A percentile compares a stretch with the other conserved stretches of the same genome.
Conservation (phyloP, 2,329 filamentous ascomycete species). For the Cladosporium sp. region DNA sequence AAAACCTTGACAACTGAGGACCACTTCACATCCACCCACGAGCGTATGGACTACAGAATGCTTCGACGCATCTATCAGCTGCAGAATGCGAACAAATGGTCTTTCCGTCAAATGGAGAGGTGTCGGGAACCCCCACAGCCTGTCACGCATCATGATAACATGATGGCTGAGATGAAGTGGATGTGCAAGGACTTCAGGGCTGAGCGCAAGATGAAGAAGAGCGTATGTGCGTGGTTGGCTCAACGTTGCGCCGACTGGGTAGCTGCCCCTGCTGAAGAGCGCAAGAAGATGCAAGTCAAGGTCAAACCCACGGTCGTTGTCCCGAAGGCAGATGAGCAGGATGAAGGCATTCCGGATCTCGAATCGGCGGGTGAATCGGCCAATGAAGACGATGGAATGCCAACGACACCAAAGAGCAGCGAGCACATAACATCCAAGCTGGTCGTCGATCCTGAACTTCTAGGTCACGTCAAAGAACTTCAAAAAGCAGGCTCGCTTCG, state of each 20-base stretch:
- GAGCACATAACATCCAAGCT: constrained; percentile 18
- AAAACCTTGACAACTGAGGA: constrained; percentile 88
- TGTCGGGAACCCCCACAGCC: constrained; percentile 74
- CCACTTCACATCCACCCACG: constrained; percentile 74
- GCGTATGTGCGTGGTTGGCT: constrained; percentile 73
- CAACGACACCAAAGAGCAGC: constrained; percentile 22
- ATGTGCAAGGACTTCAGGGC: constrained; percentile 95
- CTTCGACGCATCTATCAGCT: constrained; percentile 82
- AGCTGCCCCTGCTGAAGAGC: constrained; percentile 57
- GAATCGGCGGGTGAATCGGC: constrained; percentile 27
- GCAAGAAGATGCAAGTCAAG: constrained; percentile 64
- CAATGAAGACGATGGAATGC: constrained; percentile 26
- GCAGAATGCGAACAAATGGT: constrained; percentile 90
- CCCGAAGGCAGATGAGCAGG: constrained; percentile 21
- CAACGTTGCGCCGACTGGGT: constrained; percentile 81
- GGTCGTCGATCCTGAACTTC: constrained; percentile 27
- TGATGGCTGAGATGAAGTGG: constrained; percentile 93
- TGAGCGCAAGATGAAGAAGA: constrained; percentile 89
- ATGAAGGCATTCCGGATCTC: constrained; percentile 25
- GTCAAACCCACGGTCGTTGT: constrained; percentile 37
- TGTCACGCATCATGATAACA: constrained; percentile 75
- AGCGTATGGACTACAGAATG: constrained; percentile 82
- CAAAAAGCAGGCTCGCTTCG: constrained; percentile 24
- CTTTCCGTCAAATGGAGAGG: constrained; percentile 80
- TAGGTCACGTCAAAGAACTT: constrained; percentile 21